Evolutionary conservation across 129 eudicot species (phyloP).

Genomic region (Centaurea solstitialis): DNA sequence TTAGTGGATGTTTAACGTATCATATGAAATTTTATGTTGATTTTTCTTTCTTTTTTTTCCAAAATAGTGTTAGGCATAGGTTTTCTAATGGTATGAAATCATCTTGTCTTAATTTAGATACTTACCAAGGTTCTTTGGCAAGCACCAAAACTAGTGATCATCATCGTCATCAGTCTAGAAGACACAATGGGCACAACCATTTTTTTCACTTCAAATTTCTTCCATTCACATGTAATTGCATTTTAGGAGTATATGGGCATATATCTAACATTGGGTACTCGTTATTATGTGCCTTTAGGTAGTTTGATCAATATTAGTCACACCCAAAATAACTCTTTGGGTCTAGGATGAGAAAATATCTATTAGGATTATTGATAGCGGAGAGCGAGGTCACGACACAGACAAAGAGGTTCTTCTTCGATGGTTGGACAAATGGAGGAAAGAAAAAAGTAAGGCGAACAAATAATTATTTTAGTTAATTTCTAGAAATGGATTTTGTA

Average conservation of each 20-base stretch:
- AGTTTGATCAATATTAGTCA: conserved; percentile 7
- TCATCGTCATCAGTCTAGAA: conserved; percentile 12
- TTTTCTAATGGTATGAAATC: conserved; percentile 49
- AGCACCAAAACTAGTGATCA: conserved; percentile 4
- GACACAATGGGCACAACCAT: conserved; percentile 46
- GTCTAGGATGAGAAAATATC: conserved; percentile 45
- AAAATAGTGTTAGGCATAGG: conserved; percentile 40
- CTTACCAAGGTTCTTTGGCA: conserved; percentile 37
- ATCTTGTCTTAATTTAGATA: conserved; percentile 54
- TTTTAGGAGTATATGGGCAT: conserved; percentile 73
- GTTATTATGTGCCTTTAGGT: conserved; percentile 41
- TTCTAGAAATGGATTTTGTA: conserved; percentile 38
- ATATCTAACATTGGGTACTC: conserved; percentile 24
- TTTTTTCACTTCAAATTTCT: conserved; percentile 48
- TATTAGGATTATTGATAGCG: conserved; percentile 59
- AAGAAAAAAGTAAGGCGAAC: too few relatives aligned
- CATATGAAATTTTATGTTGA: neutral
- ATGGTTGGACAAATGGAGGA: conserved; percentile 17
- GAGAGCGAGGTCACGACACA: conserved; percentile 43
- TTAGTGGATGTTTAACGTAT: too few relatives aligned
- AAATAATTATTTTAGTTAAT: conserved; percentile 27
- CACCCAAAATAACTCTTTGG: conserved; percentile 37
- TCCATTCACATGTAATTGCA: conserved; percentile 63
- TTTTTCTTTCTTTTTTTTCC: neutral
- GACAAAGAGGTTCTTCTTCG: conserved; percentile 26